Conservation (phyloP, 2,329 filamentous ascomycete species). For the Cryphonectria japonica region DNA sequence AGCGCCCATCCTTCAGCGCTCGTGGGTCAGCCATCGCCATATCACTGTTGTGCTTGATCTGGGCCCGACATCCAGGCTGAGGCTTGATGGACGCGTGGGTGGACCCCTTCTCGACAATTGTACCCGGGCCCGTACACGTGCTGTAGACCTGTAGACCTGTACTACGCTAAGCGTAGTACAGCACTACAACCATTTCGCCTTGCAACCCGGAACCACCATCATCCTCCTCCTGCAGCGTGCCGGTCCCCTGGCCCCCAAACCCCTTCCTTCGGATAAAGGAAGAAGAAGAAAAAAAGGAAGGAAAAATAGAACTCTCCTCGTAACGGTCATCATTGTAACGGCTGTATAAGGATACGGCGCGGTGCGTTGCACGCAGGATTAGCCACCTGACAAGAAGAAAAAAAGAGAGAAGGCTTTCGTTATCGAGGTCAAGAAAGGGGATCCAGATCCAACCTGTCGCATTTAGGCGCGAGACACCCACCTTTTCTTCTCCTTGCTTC, state of each 20-base stretch:
- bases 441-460: conserved; percentile 14
- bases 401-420: not conserved
- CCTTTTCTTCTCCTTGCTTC: conserved; percentile 22
- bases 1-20: not conserved
- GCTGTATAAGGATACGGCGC: not conserved
- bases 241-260: not conserved
- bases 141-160: not conserved
- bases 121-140: not conserved
- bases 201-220: not conserved
- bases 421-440: not conserved
- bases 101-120: not conserved
- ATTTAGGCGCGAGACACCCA: conserved; percentile 21
- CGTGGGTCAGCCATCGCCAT: not conserved
- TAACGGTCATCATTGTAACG: not conserved
- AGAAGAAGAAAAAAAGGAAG: not conserved
- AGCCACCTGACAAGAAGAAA: not conserved
- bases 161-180: not conserved
- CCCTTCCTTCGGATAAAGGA: not conserved
- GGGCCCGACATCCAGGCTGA: not conserved
- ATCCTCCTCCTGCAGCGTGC: not conserved
- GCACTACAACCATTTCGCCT: not conserved
- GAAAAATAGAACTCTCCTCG: not conserved
- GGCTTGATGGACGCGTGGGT: not conserved
- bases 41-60: no score
- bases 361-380: not conserved